These are phyloP conservation scores for Casaregolazyma suthepensis DNA, from an alignment of 1,139 yeast genomes.

Conservation along the genomic window DNA sequence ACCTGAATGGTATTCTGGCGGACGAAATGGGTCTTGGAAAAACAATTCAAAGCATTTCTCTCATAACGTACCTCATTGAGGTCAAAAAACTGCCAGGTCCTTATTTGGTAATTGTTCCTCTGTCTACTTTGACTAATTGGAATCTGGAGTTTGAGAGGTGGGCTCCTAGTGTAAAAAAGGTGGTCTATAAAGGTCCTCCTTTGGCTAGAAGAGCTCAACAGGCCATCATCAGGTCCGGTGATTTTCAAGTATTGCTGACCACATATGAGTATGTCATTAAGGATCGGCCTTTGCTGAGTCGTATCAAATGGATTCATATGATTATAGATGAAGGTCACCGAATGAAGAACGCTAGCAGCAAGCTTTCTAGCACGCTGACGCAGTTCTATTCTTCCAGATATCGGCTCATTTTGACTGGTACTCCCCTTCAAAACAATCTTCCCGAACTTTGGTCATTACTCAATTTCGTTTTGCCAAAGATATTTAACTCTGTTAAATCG, in stretches of 20 bases:
- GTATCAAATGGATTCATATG: slow-evolving; percentile 90
- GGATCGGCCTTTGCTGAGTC: slow-evolving; percentile 73
- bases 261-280: slow-evolving; percentile 71
- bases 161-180: slow-evolving; percentile 52
- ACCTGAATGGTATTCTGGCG: slow-evolving; percentile 89
- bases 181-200: slow-evolving; percentile 54
- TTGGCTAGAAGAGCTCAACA: slow-evolving; percentile 76
- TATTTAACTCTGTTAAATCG: slow-evolving; percentile 95
- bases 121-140: slow-evolving; percentile 95
- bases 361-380: slow-evolving; percentile 75
- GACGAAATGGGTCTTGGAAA: slow-evolving; percentile 93
- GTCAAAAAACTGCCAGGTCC: slow-evolving; percentile 49
- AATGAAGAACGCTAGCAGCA: slow-evolving; percentile 91
- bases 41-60: slow-evolving; percentile 77
- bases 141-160: slow-evolving; percentile 93
- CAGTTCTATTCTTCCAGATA: slow-evolving; percentile 77
- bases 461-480: slow-evolving; percentile 90
- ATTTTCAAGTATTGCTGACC: slow-evolving; percentile 84
- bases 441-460: slow-evolving; percentile 97
- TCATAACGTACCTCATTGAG: slow-evolving; percentile 69
- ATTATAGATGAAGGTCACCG: slow-evolving; percentile 98
- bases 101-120: slow-evolving; percentile 86
- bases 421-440: slow-evolving; percentile 91
- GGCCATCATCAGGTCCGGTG: slow-evolving; percentile 61
- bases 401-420: slow-evolving; percentile 91